Evolutionary conservation across 176 grass and related monocot species (phyloP), one percentile per base, ranked within the genome.

Genomic region (Saccharum spontaneum): DNA sequence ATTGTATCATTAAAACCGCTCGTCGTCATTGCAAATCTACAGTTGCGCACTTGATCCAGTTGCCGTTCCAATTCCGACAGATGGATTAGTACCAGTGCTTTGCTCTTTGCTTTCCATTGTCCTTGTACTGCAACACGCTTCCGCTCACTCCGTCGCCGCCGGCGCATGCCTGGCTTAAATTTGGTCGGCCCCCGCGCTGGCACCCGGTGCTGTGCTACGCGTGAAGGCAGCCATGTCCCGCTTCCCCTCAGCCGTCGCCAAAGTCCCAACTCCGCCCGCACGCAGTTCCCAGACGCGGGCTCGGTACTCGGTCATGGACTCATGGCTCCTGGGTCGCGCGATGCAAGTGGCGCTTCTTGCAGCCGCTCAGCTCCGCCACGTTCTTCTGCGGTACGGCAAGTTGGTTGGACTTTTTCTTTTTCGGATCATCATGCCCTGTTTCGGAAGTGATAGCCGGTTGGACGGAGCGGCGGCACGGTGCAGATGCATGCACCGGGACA

Each of bases 301-400:
- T 49, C 64, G 4, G 30, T 13, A 7, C 30, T 17, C 64, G 30
- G 60, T 28, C 60, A 26, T 34, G 33, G 33, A 34, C 33, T 34
- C 34, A 36, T 26, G 61, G 24, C 15, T 34, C 65, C 6, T 64
- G 62, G 23, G 10, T 62, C 9, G 59, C 23, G 59, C 59, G 1
- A 20, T 34, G 52, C 59, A 83, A 88, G 74, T 71, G 31, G 74
- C 36, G 50, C 86, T 8, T 50, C 40, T 87, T 36, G 34, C 34
- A 36, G 33, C 33, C 33, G 33, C 33, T 33, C 33, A 2, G 33
- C 43, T 28, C 28, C 28, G 28, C 43, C 60, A 31, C 24, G 11
- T 73, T 28, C 63, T 31, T 60, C 6, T 80, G 34, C 1, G 9
- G 31, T 10, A 50, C 0, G 15, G 48, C 48, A 50, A 50, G 15